phyloP scores from a whole-genome alignment of 306 rosid genomes.

The Echinosophora koreensis region DNA sequence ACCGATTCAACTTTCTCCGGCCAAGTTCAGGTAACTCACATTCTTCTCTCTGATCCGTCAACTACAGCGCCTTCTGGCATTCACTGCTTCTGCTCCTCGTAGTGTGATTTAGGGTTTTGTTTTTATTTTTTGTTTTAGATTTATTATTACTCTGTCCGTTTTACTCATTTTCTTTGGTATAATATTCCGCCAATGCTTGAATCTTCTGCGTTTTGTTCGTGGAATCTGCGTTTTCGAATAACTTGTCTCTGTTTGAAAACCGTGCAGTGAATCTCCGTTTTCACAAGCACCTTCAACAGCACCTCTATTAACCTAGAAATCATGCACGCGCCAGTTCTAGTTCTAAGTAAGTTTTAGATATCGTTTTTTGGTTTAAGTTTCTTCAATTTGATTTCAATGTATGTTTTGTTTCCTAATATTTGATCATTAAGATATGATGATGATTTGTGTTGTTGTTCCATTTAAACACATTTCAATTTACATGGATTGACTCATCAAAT shows the following conservation, averaged over 20 bases:
- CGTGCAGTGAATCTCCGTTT: constrained; percentile 19
- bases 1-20: not conserved
- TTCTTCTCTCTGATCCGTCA: constrained; percentile 23
- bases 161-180: not conserved
- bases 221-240: constrained; percentile 23
- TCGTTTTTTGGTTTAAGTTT: not conserved
- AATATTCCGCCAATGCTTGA: constrained; percentile 25
- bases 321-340: constrained; percentile 63
- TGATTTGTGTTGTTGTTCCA: not conserved
- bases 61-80: not conserved
- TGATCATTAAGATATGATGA: not conserved
- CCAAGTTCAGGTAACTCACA: constrained; percentile 41
- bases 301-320: constrained; percentile 24
- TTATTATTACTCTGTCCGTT: not conserved
- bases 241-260: constrained; percentile 29
- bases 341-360: constrained; percentile 51
- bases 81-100: not conserved
- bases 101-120: constrained; percentile 30
- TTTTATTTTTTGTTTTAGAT: not conserved
- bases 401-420: constrained; percentile 1
- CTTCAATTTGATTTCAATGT: not conserved
- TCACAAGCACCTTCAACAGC: not conserved
- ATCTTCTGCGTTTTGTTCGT: constrained; percentile 32
- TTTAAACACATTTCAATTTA: not conserved
- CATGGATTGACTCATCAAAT: constrained; percentile 20